Base-by-base conservation (phyloP, 345 rosid species). In the Brassica nigra region DNA sequence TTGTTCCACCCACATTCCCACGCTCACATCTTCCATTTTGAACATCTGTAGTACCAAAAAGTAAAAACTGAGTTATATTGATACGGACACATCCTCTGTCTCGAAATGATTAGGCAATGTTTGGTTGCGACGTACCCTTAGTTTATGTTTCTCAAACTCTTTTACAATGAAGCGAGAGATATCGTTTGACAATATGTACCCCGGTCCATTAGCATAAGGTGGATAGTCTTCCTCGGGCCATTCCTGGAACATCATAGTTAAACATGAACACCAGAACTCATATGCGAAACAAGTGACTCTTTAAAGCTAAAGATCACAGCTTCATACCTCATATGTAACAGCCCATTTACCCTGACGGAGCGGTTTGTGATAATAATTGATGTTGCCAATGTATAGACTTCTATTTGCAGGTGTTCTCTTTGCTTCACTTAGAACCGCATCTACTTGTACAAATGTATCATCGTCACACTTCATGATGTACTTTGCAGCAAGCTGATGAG, bases 21-120 rank as follows among this genome's bases (percentile, higher is more conserved):
- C 87, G n/a, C 98, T 93, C 78, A 93, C 97, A 75, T 93, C 98
- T 85, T 93, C 98, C 98, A 93, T 93, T 83, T 93, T 93, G 85
- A 91, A 93, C 85, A 93, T 68, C 98, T 93, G 91, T 64, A 84
- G 31, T 59, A 68, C 71, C 16, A 69, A 76, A 4, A 78, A 1
- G 27, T 23, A 29, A 42, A 11, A 30, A 70, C 1, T 70, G 18
- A 42, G 76, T 71, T 59, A 58, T 18, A 64, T 0, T 11, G 3
- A 42, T 55, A 0, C 27, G 33, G 39, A 31, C 18, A 68, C 1
- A 65, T 72, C 29, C 28, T 73, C 63, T 44, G 69, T 74, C 47
- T 78, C 5, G 1, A 71, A 29, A 28, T 30, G 20, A 31, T 58
- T 20, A 71, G 31, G 58, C 27, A 36, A 20, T 0, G 1, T 68